Base-by-base conservation (phyloP, 768 basidiomycete species). In the Hortiboletus campestris region DNA sequence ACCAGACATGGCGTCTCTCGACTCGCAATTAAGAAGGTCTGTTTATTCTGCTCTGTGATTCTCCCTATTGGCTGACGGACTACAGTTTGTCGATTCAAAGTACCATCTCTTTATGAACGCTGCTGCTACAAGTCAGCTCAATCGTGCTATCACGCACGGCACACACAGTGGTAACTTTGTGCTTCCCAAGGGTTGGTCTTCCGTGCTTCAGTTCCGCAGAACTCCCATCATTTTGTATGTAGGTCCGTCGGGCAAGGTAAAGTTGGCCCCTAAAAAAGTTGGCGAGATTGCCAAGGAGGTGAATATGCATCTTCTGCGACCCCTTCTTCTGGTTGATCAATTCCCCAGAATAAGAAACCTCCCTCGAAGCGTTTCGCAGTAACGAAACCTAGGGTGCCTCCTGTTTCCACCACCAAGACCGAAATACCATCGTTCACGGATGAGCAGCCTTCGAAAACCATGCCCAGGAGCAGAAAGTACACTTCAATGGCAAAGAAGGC, bases 11-110 rank as follows among this genome's bases (percentile, higher is more conserved):
- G 91, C 56, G 91, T 91, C 38, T 93, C 91, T 14, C 81, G 93
- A 46, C 74, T 76, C 20, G 79, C 79, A 8, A 87, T 94, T 73
- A 95, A 94, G 84, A 91, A 90, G 81, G 86, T 89, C 8, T 14
- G 22, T 8, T 25, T 32, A 3, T 49, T 36, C 34, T 36, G 10
- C 50, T 28, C 34, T 28, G 25, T 6, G 9, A 36, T 7, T 11
- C 2, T 19, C 13, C 5, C 25, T 8, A 4, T 29, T 19, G 9
- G 42, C 49, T 41, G 44, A 58, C 6, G 34, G 8, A 20, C 29
- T 25, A 32, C 70, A 84, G 78, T 86, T 73, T 70, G 74, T 83
- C 53, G 81, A 80, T 61, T 77, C 81, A 56, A 78, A 74, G 62
- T 85, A 83, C 71, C 77, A 77, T 58, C 63, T 84, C 48, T 67